Percentiles rank a stretch among this genome's conserved stretches.
These are phyloP conservation scores for Metarhizium robertsii DNA, from an alignment of 2,329 filamentous ascomycete genomes.

Conservation along the genomic window DNA sequence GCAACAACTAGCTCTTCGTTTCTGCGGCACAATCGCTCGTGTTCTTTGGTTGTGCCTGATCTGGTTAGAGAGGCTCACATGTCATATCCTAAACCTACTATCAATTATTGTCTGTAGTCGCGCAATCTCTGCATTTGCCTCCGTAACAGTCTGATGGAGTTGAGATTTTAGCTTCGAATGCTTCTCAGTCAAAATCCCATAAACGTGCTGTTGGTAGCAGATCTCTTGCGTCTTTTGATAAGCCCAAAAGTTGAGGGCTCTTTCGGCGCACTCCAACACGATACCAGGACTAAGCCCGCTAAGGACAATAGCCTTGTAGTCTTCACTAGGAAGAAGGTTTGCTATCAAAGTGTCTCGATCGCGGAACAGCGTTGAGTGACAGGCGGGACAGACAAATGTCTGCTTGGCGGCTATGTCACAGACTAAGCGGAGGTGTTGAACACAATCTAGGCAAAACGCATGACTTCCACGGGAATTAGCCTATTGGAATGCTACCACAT, in stretches of 20 bases:
- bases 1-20: constrained; percentile 61
- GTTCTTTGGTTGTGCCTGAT: constrained; percentile 47
- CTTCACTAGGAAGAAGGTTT: constrained; percentile 69
- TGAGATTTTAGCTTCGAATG: constrained; percentile 54
- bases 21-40: constrained; percentile 56
- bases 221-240: constrained; percentile 83
- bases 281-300: constrained; percentile 71
- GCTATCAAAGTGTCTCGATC: constrained; percentile 67
- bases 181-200: constrained; percentile 63
- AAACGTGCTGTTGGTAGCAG: constrained; percentile 66
- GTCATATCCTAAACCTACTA: constrained; percentile 31
- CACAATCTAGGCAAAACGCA: constrained; percentile 74
- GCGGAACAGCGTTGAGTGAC: constrained; percentile 55
- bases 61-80: constrained; percentile 7
- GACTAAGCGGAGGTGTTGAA: constrained; percentile 53
- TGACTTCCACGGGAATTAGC: constrained; percentile 46
- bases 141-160: constrained; percentile 63
- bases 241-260: constrained; percentile 74
- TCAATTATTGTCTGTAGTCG: constrained; percentile 55
- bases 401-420: constrained; percentile 12
- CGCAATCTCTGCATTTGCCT: constrained; percentile 66
- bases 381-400: constrained; percentile 58
- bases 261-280: constrained; percentile 79
- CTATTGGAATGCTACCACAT: background rate
- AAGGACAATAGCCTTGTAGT: constrained; percentile 81